A percentile compares a stretch with the other conserved stretches of the same genome.
Conservation (phyloP, 208 protist species). For the Trypanosoma rangeli region DNA sequence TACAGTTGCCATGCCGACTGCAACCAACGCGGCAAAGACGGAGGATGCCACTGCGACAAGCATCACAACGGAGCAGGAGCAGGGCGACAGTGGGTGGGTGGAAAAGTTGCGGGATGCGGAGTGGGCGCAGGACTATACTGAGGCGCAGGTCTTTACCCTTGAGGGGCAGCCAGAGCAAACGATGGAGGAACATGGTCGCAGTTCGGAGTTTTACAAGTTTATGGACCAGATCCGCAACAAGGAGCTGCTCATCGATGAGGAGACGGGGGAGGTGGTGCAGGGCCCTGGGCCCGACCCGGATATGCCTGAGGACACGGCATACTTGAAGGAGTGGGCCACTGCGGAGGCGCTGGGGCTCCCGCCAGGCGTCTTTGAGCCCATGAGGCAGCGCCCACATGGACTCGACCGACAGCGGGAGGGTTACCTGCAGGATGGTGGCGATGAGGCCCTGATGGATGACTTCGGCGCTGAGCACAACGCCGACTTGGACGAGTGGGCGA, state of each 20-base stretch:
- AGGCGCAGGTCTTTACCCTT: constrained; percentile 58
- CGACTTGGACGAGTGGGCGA: constrained; percentile 73
- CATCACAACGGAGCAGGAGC: constrained; percentile 15
- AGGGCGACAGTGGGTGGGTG: constrained; percentile 48
- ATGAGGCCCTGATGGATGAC: constrained; percentile 13
- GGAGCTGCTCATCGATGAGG: constrained; percentile 80
- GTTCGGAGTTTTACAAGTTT: constrained; percentile 76
- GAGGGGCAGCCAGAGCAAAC: constrained; percentile 45
- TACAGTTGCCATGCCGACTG: constrained; percentile 24
- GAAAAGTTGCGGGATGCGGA: constrained; percentile 62
- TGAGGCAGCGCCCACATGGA: not conserved
- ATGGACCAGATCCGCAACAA: constrained; percentile 77
- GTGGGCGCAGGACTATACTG: constrained; percentile 71
- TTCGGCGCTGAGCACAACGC: constrained; percentile 13
- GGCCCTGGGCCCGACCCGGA: constrained; percentile 66
- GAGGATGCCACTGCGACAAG: constrained; percentile 24
- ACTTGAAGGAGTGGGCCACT: constrained; percentile 48
- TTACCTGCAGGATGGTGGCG: constrained; percentile 16
- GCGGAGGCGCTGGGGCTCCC: constrained; percentile 62
- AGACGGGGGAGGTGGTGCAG: constrained; percentile 66
- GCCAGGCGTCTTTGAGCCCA: constrained; percentile 35
- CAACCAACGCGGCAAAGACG: constrained; percentile 19
- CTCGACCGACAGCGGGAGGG: constrained; percentile 2
- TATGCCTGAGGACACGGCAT: constrained; percentile 54
- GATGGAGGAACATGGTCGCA: constrained; percentile 63